Evolutionary conservation across 106 monocot species (phyloP).

Genomic region (Dactylorhiza incarnata): DNA sequence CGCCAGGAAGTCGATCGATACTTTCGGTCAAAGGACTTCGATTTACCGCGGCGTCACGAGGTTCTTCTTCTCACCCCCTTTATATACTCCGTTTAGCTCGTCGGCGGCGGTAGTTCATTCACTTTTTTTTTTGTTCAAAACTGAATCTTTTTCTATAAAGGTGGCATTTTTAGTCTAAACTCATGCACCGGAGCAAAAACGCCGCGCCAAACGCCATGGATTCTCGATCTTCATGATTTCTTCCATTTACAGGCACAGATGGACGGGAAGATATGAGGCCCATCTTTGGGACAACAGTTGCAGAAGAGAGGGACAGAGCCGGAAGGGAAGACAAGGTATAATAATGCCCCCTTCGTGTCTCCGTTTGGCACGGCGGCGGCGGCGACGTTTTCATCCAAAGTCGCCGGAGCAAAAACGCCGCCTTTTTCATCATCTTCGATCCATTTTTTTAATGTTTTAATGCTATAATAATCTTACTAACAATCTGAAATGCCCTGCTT

Average conservation of each 20-base stretch:
- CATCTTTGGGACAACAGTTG: slow-evolving; percentile 56
- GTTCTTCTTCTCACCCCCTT: slow-evolving; percentile 15
- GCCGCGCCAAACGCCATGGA: too few relatives aligned
- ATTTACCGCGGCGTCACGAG: slow-evolving; percentile 93
- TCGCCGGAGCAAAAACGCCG: too few relatives aligned
- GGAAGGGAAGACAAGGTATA: slow-evolving; percentile 47
- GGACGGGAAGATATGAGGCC: slow-evolving; percentile 47
- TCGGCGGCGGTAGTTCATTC: too few relatives aligned
- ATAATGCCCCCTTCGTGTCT: neutral
- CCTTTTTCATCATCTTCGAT: too few relatives aligned
- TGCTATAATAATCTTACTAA: neutral
- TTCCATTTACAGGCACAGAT: slow-evolving; percentile 26
- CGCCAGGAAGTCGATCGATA: slow-evolving; percentile 68
- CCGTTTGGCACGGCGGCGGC: neutral
- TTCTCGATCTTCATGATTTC: too few relatives aligned
- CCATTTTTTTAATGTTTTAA: neutral
- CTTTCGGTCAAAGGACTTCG: slow-evolving; percentile 94
- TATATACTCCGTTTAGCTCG: too few relatives aligned
- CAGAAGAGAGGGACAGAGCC: slow-evolving; percentile 34
- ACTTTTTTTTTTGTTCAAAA: too few relatives aligned
- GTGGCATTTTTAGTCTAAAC: too few relatives aligned
- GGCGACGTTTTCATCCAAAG: too few relatives aligned
- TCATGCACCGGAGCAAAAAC: too few relatives aligned
- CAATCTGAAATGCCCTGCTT: neutral
- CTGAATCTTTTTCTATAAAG: too few relatives aligned